phyloP scores from a whole-genome alignment of 768 basidiomycete genomes.

The Tricholoma saponaceum region DNA sequence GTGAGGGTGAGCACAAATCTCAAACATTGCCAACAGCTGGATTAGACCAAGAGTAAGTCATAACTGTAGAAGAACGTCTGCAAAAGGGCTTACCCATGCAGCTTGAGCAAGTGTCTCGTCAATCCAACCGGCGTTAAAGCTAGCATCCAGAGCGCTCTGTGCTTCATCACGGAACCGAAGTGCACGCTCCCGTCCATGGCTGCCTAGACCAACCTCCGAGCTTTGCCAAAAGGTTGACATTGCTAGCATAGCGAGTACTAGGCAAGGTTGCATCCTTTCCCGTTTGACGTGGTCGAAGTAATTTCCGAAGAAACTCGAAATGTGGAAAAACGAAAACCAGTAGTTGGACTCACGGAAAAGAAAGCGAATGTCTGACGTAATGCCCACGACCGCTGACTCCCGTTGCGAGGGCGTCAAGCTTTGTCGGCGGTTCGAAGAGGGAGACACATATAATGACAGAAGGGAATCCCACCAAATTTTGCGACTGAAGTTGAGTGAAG shows the following conservation, averaged over 20 bases:
- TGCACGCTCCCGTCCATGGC: constrained; percentile 50
- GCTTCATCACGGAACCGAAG: constrained; percentile 62
- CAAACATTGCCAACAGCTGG: constrained; percentile 68
- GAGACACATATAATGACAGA: constrained; percentile 47
- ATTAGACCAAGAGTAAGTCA: background rate
- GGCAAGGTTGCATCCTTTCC: constrained; percentile 60
- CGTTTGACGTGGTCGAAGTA: constrained; percentile 53
- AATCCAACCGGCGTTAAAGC: constrained; percentile 65
- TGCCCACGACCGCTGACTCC: constrained; percentile 37
- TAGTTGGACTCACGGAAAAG: constrained; percentile 62
- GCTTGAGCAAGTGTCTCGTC: constrained; percentile 74
- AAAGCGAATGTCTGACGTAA: constrained; percentile 57
- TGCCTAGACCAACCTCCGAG: constrained; percentile 53
- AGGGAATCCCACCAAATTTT: constrained; percentile 81
- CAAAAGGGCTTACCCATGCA: constrained; percentile 54
- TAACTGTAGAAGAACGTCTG: background rate
- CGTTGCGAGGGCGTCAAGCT: constrained; percentile 39
- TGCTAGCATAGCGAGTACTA: constrained; percentile 59
- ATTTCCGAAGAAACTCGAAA: constrained; percentile 61
- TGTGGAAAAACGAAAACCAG: constrained; percentile 73
- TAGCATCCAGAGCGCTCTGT: constrained; percentile 66
- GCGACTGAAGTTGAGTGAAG: constrained; percentile 62
- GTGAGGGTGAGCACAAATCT: constrained; percentile 64
- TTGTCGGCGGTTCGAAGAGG: constrained; percentile 26
- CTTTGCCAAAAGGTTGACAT: constrained; percentile 69